Evolutionary conservation across 2,329 filamentous ascomycete genomes (phyloP), one percentile per base, ranked within the genome.

Genomic region (Akanthomyces uredinophilus): DNA sequence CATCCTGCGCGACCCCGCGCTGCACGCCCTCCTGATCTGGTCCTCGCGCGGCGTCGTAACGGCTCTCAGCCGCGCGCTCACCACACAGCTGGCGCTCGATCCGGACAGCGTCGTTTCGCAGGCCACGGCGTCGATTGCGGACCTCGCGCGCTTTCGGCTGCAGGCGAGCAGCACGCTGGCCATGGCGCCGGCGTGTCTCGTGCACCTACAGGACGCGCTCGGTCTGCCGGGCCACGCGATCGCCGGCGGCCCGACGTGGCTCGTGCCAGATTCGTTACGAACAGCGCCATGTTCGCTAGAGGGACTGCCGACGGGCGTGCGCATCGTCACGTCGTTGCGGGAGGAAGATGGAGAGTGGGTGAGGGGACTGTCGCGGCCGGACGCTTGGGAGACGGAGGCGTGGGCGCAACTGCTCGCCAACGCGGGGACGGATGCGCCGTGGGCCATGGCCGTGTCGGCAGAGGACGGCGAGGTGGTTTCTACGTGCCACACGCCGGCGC

Each of bases 401-500:
- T 57, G 54, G 41, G 24, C 39, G 43, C 27, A 18, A n/a, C 51
- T 37, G 8, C 7, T 37, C 14, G 18, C 27, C 18, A 18, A 5
- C 14, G 14, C 22, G 41, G 43, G 1, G 24, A 16, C 18, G 43
- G 18, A 10, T 8, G 32, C 54, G 24, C 54, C 55, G 18, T 49
- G 55, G 44, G 41, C 47, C 24, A 29, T 52, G 43, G 29, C 29
- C 11, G 37, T 44, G 1, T 37, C 39, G 37, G 14, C 4, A n/a
- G 32, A 44, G 2, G 29, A 6, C 8, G 24, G 29, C 4, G 37
- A 52, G 37, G 35, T 60, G 8, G 37, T 61, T 11, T 54, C 50
- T 10, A 32, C 47, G 20, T 54, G 58, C 14, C 58, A 61, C n/a
- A 61, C 51, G 27, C 43, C 52, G 27, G 52, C 60, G 35, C 37